These are phyloP conservation scores for Zopfochytrium polystomum DNA, from an alignment of 371 early-diverging fungal genomes.

Conservation along the genomic window DNA sequence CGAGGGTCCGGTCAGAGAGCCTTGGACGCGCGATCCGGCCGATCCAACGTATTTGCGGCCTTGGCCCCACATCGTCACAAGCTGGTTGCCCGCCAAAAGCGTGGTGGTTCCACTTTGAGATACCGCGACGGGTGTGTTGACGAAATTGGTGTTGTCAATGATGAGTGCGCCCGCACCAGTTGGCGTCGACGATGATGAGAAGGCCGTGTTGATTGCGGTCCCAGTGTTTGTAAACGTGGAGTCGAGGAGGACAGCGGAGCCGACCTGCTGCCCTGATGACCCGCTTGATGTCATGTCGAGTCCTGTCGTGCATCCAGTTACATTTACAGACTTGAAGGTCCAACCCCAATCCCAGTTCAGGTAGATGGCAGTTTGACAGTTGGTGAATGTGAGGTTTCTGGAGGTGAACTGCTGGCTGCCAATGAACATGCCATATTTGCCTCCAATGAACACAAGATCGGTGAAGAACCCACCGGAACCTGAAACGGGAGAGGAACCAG, in stretches of 20 bases:
- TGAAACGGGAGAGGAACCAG: too few species aligned
- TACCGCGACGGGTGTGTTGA: conserved; percentile 17
- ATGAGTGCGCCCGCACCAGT: conserved; percentile 16
- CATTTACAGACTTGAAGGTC: conserved; percentile 25
- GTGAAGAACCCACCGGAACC: conserved; percentile 36
- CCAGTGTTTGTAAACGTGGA: conserved; percentile 17
- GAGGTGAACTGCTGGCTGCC: conserved; percentile 38
- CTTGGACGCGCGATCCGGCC: conserved; percentile 17
- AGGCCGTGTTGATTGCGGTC: conserved; percentile 21
- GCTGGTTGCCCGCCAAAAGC: conserved; percentile 12
- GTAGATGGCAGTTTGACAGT: conserved; percentile 24
- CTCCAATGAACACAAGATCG: conserved; percentile 30
- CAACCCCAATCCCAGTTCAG: conserved; percentile 34
- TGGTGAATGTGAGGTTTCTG: conserved; percentile 23
- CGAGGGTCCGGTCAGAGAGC: background rate
- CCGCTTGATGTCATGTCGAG: conserved; percentile 25
- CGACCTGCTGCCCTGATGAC: conserved; percentile 6
- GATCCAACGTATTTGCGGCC: conserved; percentile 13
- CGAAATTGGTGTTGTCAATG: conserved; percentile 31
- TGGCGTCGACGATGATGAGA: background rate
- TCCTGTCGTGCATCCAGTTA: conserved; percentile 24
- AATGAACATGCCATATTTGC: conserved; percentile 28
- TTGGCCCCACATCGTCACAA: conserved; percentile 28
- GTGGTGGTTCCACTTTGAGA: conserved; percentile 6
- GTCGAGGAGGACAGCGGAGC: conserved; percentile 25